Conservation (phyloP, 2,329 filamentous ascomycete genomes). For the Fusarium sp. region DNA sequence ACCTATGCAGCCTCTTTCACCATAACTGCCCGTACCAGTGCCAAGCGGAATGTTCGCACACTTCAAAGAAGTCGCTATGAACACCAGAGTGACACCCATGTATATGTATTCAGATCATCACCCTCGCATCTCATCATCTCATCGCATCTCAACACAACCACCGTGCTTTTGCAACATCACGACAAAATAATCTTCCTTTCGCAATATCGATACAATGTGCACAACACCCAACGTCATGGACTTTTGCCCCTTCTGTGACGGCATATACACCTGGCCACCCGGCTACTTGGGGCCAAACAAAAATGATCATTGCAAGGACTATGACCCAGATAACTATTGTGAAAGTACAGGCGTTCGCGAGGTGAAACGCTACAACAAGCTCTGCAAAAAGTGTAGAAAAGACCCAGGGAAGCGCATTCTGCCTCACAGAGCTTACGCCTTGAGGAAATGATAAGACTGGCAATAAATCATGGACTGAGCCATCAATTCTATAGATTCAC, state of each 20-base stretch:
- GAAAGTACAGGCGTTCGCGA: not conserved
- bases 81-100: not conserved
- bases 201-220: not conserved
- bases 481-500: not conserved
- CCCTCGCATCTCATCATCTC: rapidly evolving
- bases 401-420: not conserved
- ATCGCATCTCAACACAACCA: not conserved
- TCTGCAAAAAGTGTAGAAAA: not conserved
- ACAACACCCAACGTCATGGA: not conserved
- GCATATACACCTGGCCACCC: not conserved
- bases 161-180: not conserved
- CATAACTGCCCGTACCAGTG: not conserved
- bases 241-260: not conserved
- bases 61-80: not conserved
- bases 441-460: not conserved
- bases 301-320: not conserved
- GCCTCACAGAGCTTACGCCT: not conserved
- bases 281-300: not conserved
- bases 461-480: not conserved
- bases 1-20: not conserved
- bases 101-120: not conserved
- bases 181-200: not conserved
- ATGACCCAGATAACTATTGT: not conserved
- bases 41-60: not conserved
- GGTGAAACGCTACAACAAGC: not conserved